These are phyloP conservation scores for Phytopythium boreale DNA, from an alignment of 352 stramenopile genomes.

Conservation along the genomic window DNA sequence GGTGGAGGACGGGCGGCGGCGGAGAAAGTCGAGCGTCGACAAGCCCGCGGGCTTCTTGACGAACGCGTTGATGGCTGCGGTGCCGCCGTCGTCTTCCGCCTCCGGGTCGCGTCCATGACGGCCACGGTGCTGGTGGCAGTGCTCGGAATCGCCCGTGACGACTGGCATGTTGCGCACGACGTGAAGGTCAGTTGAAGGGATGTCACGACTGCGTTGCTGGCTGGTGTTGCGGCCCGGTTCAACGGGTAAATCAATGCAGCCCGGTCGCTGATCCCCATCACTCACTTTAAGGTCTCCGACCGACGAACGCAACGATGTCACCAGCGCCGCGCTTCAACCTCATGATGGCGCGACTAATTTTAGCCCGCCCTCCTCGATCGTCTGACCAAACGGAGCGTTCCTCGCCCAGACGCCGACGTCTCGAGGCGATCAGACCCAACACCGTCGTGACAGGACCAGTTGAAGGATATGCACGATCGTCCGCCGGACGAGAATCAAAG, in stretches of 20 bases:
- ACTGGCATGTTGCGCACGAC: not conserved
- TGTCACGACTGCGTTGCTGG: too few relatives aligned
- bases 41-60: constrained; percentile 22
- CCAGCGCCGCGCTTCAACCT: not conserved
- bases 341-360: not conserved
- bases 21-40: constrained; percentile 67
- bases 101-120: not conserved
- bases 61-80: constrained; percentile 23
- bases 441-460: not conserved
- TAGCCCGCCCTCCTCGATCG: not conserved
- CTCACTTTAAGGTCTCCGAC: too few relatives aligned
- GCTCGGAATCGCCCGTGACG: not conserved
- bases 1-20: constrained; percentile 20
- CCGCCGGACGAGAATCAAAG: not conserved
- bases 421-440: not conserved
- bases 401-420: not conserved
- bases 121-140: not conserved
- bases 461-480: not conserved
- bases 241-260: not conserved
- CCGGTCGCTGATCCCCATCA: too few relatives aligned
- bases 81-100: not conserved
- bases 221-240: constrained; percentile 8
- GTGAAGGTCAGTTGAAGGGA: not conserved
- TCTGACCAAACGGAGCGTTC: not conserved
- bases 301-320: too few relatives aligned